A percentile compares a stretch with the other conserved stretches of the same genome.
phyloP scores from a whole-genome alignment of 2,329 filamentous ascomycete species.

The Aureobasidium sp. region DNA sequence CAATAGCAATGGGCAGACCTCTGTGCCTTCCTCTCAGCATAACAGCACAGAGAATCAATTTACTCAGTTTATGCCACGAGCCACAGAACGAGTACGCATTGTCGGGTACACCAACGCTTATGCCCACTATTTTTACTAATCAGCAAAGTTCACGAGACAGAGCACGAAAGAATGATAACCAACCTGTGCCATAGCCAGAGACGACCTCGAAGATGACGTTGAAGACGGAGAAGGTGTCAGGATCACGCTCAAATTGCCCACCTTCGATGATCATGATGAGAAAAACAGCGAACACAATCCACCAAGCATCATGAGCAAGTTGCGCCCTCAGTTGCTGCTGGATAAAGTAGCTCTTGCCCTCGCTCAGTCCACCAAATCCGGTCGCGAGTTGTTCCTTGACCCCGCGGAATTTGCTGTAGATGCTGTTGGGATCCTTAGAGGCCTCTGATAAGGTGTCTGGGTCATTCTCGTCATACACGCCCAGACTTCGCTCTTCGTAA shows the following conservation, averaged over 20 bases:
- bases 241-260: slow-evolving; percentile 26
- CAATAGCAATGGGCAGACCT: slow-evolving; percentile 47
- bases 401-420: slow-evolving; percentile 1
- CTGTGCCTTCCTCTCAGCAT: slow-evolving; percentile 50
- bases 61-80: slow-evolving; percentile 41
- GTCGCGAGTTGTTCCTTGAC: slow-evolving; percentile 4
- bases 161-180: background rate
- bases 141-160: background rate
- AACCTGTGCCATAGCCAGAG: slow-evolving; percentile 25
- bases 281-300: slow-evolving; percentile 36
- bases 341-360: slow-evolving; percentile 30
- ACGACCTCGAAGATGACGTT: slow-evolving; percentile 40
- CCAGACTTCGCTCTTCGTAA: slow-evolving; percentile 54
- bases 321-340: slow-evolving; percentile 37
- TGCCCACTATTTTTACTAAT: slow-evolving; percentile 29
- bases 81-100: slow-evolving; percentile 40
- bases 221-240: slow-evolving; percentile 32
- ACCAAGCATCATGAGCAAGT: slow-evolving; percentile 41
- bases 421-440: background rate
- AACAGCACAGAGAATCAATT: slow-evolving; percentile 46
- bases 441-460: background rate
- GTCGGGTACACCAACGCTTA: slow-evolving; percentile 37
- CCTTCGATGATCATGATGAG: slow-evolving; percentile 39
- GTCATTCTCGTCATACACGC: slow-evolving; percentile 42
- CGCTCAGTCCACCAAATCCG: slow-evolving; percentile 8